These are phyloP conservation scores for Cryptosporidium meleagridis DNA, from an alignment of 169 alveolate genomes.

Conservation along the genomic window DNA sequence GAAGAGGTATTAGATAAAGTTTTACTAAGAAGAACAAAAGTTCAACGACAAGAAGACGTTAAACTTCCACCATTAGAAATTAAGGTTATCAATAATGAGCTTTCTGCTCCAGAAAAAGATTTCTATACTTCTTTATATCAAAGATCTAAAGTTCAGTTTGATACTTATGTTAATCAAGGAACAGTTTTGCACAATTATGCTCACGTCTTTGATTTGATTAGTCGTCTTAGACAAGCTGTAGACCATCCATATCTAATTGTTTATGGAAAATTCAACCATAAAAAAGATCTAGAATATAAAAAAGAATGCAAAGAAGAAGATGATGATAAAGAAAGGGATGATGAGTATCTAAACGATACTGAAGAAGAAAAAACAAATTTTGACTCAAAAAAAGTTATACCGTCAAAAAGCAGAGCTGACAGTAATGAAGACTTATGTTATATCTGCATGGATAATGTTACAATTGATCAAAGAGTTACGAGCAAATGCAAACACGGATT, in stretches of 20 bases:
- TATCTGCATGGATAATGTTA: slow-evolving; percentile 76
- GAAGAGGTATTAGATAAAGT: slow-evolving; percentile 77
- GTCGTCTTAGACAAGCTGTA: slow-evolving; percentile 91
- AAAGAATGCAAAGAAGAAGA: background rate
- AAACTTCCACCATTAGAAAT: slow-evolving; percentile 87
- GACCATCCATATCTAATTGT: slow-evolving; percentile 91
- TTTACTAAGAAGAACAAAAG: slow-evolving; percentile 87
- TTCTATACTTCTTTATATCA: slow-evolving; percentile 87
- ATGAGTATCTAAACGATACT: background rate
- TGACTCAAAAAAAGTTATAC: slow-evolving; percentile 7
- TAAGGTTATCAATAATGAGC: slow-evolving; percentile 81
- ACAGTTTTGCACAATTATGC: slow-evolving; percentile 90
- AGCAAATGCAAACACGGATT: slow-evolving; percentile 86
- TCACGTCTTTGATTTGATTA: slow-evolving; percentile 89
- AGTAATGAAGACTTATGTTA: slow-evolving; percentile 53
- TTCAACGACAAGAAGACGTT: slow-evolving; percentile 86
- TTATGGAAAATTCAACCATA: slow-evolving; percentile 81
- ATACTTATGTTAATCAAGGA: slow-evolving; percentile 86
- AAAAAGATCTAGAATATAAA: background rate
- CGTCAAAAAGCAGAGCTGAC: slow-evolving; percentile 72
- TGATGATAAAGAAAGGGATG: background rate
- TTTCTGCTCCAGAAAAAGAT: slow-evolving; percentile 86
- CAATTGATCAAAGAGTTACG: slow-evolving; percentile 76
- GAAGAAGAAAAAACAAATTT: background rate
- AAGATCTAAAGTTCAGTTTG: slow-evolving; percentile 72